A percentile compares a stretch with the other conserved stretches of the same genome.
These are phyloP conservation scores for Gossypium lobatum DNA, from an alignment of 441 rosid species.

Conservation along the genomic window DNA sequence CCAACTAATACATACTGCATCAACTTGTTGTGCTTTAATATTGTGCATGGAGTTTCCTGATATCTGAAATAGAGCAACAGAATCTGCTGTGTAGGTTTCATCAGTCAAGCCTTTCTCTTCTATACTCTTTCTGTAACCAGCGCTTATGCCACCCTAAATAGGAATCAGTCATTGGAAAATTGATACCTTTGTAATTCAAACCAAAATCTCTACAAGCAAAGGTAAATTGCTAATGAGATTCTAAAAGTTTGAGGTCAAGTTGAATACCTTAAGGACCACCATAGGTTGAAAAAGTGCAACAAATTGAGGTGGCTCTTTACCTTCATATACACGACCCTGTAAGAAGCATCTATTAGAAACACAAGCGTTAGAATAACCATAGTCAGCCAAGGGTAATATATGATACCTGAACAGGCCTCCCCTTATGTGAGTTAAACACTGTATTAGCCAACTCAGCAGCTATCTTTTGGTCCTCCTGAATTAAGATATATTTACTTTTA, in stretches of 20 bases:
- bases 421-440: slow-evolving; percentile 78
- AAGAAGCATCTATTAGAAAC: slow-evolving; percentile 29
- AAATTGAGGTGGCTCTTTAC: slow-evolving; percentile 95
- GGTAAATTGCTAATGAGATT: slow-evolving; percentile 3
- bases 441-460: slow-evolving; percentile 69
- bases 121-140: slow-evolving; percentile 63
- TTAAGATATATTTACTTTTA: slow-evolving; percentile 11
- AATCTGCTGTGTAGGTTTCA: slow-evolving; percentile 68
- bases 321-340: slow-evolving; percentile 87
- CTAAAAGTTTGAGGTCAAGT: slow-evolving; percentile 8
- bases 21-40: slow-evolving; percentile 75
- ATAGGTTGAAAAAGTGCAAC: slow-evolving; percentile 92
- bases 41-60: slow-evolving; percentile 75
- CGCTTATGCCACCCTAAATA: slow-evolving; percentile 83
- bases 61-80: slow-evolving; percentile 71
- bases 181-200: slow-evolving; percentile 10
- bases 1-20: slow-evolving; percentile 49
- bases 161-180: slow-evolving; percentile 18
- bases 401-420: slow-evolving; percentile 89
- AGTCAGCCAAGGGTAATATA: slow-evolving; percentile 13
- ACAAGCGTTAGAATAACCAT: slow-evolving; percentile 12
- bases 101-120: slow-evolving; percentile 58
- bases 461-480: slow-evolving; percentile 81
- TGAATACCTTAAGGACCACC: slow-evolving; percentile 82
- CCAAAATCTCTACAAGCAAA: background rate